These are phyloP conservation scores for Jatropha curcas DNA, from an alignment of 345 rosid species.

Conservation along the genomic window DNA sequence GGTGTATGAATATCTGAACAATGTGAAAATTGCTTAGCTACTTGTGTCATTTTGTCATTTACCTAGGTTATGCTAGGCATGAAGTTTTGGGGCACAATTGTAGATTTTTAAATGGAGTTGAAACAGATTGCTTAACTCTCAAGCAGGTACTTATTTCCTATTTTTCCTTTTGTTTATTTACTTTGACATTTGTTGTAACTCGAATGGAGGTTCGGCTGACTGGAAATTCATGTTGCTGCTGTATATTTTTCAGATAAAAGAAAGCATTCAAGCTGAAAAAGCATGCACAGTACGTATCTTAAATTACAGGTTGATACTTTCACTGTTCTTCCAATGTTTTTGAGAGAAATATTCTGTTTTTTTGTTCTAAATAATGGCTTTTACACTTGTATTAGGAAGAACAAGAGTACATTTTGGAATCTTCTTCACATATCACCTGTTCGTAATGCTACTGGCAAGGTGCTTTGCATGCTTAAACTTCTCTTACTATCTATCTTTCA, in stretches of 20 bases:
- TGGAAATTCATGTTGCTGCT: constrained; percentile 9
- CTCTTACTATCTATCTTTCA: neutral
- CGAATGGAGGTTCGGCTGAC: constrained; percentile 12
- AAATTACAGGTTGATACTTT: constrained; percentile 83
- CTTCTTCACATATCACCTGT: constrained; percentile 89
- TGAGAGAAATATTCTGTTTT: constrained; percentile 3
- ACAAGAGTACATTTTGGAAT: constrained; percentile 81
- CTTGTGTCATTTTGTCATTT: constrained; percentile 17
- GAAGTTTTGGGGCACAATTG: constrained; percentile 84
- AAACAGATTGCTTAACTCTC: constrained; percentile 58
- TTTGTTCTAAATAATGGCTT: constrained; percentile 12
- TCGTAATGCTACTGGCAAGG: constrained; percentile 97
- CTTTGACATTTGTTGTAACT: neutral
- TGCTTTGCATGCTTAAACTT: constrained; percentile 31
- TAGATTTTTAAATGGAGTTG: constrained; percentile 67
- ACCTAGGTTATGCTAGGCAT: constrained; percentile 68
- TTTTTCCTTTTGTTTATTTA: neutral
- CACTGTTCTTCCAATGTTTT: constrained; percentile 27
- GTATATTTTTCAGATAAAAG: constrained; percentile 54
- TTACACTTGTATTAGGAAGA: constrained; percentile 58
- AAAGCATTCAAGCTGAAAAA: constrained; percentile 60
- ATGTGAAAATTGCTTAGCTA: constrained; percentile 9
- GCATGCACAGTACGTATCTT: constrained; percentile 91
- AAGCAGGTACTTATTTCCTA: constrained; percentile 45
- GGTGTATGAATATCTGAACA: neutral